These are phyloP conservation scores for Gaillardinia entomophila DNA, from an alignment of 805 yeast genomes.

Conservation along the genomic window DNA sequence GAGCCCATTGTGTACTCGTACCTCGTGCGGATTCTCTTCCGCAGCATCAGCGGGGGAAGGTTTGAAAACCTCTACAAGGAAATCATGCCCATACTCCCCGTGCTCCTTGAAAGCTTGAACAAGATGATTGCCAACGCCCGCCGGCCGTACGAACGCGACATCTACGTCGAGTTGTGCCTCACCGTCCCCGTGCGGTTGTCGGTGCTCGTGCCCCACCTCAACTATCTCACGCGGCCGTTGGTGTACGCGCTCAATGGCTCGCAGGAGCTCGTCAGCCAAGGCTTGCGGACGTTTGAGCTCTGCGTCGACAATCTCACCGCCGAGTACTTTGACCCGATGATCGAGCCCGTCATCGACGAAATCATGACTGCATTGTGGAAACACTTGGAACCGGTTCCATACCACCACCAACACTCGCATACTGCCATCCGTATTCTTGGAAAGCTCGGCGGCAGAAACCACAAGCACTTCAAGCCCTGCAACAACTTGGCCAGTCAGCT, in stretches of 20 bases:
- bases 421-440: constrained; percentile 91
- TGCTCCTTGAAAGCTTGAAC: constrained; percentile 77
- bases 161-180: constrained; percentile 89
- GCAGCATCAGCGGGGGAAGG: constrained; percentile 96
- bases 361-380: constrained; percentile 91
- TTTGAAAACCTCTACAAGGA: constrained; percentile 91
- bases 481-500: constrained; percentile 53
- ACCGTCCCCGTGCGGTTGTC: constrained; percentile 95
- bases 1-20: constrained; percentile 91
- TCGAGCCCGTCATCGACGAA: constrained; percentile 93
- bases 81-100: constrained; percentile 85
- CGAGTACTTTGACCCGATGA: constrained; percentile 93
- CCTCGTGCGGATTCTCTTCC: constrained; percentile 78
- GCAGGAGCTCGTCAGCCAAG: constrained; percentile 90
- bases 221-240: constrained; percentile 82
- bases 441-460: constrained; percentile 92
- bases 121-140: constrained; percentile 77
- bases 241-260: constrained; percentile 87
- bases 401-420: constrained; percentile 91
- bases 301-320: constrained; percentile 96
- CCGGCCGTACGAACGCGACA: constrained; percentile 84
- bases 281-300: constrained; percentile 86
- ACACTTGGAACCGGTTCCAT: constrained; percentile 86
- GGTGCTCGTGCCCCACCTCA: constrained; percentile 88
- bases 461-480: constrained; percentile 77